These are phyloP conservation scores for Chaetomium globosum DNA, from an alignment of 2,329 filamentous ascomycete genomes.

Conservation along the genomic window DNA sequence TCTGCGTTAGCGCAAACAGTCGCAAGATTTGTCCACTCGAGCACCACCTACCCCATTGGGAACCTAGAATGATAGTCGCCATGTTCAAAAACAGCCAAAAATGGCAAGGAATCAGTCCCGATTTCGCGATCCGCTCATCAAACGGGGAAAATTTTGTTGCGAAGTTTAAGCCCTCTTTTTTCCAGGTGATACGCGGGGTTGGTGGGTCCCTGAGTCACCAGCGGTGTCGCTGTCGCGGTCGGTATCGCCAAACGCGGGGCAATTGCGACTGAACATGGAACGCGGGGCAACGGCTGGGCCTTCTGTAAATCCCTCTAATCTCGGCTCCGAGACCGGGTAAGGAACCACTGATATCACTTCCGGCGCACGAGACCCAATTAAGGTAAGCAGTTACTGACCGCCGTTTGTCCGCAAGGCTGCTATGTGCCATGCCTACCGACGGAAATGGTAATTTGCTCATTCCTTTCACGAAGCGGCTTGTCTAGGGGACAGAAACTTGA, in stretches of 20 bases:
- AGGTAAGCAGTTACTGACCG: not conserved
- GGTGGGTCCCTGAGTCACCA: constrained; percentile 29
- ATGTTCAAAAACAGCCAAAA: constrained; percentile 38
- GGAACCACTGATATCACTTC: not conserved
- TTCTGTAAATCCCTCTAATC: constrained; percentile 18
- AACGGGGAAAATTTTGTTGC: constrained; percentile 21
- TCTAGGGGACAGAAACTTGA: not conserved
- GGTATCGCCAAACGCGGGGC: constrained; percentile 22
- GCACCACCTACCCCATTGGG: constrained; percentile 58
- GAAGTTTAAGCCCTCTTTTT: constrained; percentile 16
- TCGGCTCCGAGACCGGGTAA: constrained; percentile 24
- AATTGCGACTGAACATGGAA: constrained; percentile 2
- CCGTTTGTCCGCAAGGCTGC: not conserved
- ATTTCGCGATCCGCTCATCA: constrained; percentile 20
- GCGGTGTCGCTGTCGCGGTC: constrained; percentile 11
- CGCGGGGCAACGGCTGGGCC: constrained; percentile 14
- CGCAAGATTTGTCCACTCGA: not conserved
- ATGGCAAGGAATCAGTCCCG: constrained; percentile 16
- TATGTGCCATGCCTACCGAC: not conserved
- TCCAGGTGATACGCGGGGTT: constrained; percentile 22
- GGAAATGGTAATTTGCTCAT: constrained; percentile 2
- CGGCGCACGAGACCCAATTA: not conserved
- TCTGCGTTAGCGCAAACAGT: constrained; percentile 9
- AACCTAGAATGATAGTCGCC: constrained; percentile 61
- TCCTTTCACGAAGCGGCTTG: not conserved